Evolutionary conservation across 2,329 filamentous ascomycete species (phyloP).

Genomic region (Colletotrichum musae): DNA sequence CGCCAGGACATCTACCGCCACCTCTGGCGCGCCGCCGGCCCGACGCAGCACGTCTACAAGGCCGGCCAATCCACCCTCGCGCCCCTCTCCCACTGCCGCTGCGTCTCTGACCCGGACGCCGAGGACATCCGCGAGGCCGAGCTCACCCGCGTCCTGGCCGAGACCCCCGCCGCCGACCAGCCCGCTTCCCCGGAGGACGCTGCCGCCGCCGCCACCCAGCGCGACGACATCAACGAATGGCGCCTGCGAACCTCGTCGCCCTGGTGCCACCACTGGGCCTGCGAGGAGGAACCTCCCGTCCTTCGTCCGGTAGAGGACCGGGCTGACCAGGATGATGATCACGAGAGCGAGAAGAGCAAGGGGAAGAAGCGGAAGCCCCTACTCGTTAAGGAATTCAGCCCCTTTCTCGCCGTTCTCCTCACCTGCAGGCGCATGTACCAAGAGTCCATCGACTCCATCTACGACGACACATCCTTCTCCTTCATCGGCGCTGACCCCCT

Average conservation of each 20-base stretch:
- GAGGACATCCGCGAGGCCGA: conserved; percentile 31
- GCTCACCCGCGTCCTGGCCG: conserved; percentile 17
- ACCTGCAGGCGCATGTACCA: conserved; percentile 35
- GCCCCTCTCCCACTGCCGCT: conserved; percentile 32
- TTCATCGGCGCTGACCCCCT: conserved; percentile 21
- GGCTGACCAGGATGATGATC: not conserved
- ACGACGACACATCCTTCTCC: conserved; percentile 41
- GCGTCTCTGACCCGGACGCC: conserved; percentile 30
- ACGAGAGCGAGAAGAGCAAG: not conserved
- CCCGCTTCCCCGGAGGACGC: not conserved
- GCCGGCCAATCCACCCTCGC: conserved; percentile 14
- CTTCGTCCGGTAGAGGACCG: conserved; percentile 3
- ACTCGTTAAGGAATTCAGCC: conserved; percentile 36
- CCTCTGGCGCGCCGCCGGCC: conserved; percentile 27
- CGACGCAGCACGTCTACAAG: conserved; percentile 34
- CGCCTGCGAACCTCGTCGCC: conserved; percentile 17
- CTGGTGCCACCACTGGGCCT: conserved; percentile 35
- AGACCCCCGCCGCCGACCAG: conserved; percentile 10
- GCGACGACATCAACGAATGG: conserved; percentile 28
- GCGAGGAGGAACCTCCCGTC: conserved; percentile 32
- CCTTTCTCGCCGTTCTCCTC: conserved; percentile 32
- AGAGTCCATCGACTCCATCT: conserved; percentile 34
- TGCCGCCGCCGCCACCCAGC: conserved; percentile 2
- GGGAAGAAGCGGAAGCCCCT: not conserved
- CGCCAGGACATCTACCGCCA: conserved; percentile 32